Evolutionary conservation across 208 protist species (phyloP).

Genomic region (Trypanosoma melophagium): DNA sequence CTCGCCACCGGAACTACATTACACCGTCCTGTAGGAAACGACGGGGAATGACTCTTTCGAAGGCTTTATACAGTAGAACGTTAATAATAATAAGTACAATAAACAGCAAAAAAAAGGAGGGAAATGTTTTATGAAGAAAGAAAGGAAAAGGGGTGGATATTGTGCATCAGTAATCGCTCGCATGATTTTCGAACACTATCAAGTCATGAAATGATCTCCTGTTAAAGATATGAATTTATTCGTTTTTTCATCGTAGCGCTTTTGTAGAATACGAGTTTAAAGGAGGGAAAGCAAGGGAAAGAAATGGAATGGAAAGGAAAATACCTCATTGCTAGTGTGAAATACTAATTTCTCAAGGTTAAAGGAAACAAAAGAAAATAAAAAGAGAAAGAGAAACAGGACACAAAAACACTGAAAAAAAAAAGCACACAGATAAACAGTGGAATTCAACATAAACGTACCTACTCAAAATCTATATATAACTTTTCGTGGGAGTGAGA

Average conservation of each 20-base stretch:
- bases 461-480: too few relatives aligned
- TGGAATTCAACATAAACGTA: too few relatives aligned
- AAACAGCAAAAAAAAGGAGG: background rate
- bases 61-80: background rate
- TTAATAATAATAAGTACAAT: background rate
- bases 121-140: background rate
- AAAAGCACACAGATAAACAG: too few relatives aligned
- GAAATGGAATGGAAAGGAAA: too few relatives aligned
- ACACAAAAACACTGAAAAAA: background rate
- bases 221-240: constrained; percentile 15
- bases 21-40: constrained; percentile 1
- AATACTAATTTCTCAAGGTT: too few relatives aligned
- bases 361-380: too few relatives aligned
- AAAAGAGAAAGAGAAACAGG: background rate
- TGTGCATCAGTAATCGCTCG: constrained; percentile 34
- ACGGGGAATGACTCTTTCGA: constrained; percentile 30
- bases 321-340: too few relatives aligned
- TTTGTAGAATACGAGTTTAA: too few relatives aligned
- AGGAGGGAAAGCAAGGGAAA: background rate
- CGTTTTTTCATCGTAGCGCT: constrained; percentile 17
- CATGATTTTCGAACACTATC: constrained; percentile 20
- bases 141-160: background rate
- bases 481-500: too few relatives aligned
- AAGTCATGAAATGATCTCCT: constrained; percentile 17
- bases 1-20: constrained; percentile 28